Percentiles rank a stretch among this genome's conserved stretches.
These are phyloP conservation scores for Emericellopsis cladophorae DNA, from an alignment of 2,329 filamentous ascomycete genomes.

Conservation along the genomic window DNA sequence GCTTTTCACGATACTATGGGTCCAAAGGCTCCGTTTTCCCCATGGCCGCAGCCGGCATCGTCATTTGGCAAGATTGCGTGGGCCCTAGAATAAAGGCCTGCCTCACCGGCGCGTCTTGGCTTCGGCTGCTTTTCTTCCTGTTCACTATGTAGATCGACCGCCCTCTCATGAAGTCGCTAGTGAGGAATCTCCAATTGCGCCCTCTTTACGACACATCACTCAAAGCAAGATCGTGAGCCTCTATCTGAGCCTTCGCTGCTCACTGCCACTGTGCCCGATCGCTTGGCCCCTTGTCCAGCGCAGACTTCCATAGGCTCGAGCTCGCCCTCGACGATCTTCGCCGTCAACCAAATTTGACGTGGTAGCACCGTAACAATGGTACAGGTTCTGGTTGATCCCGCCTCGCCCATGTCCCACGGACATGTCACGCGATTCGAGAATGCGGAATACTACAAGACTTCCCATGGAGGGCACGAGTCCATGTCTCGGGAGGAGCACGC, in stretches of 20 bases:
- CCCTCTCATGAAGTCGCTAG: too few species aligned
- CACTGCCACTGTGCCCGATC: too few species aligned
- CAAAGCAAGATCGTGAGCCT: too few species aligned
- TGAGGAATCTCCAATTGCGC: too few species aligned
- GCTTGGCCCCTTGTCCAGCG: too few species aligned
- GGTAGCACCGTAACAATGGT: conserved; percentile 13
- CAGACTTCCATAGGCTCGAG: background rate
- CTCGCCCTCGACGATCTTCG: background rate
- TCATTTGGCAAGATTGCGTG: too few species aligned
- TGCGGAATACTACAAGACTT: background rate
- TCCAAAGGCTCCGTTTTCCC: too few species aligned
- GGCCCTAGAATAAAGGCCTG: too few species aligned
- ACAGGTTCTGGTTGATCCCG: conserved; percentile 15
- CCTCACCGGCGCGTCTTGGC: background rate
- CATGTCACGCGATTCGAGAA: background rate
- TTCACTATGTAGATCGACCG: too few species aligned
- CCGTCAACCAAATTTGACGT: background rate
- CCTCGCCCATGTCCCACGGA: conserved; percentile 3
- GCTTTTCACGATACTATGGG: too few species aligned
- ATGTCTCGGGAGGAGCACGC: conserved; percentile 28
- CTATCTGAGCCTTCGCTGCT: too few species aligned
- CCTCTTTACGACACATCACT: background rate
- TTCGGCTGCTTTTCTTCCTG: background rate
- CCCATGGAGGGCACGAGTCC: conserved; percentile 5
- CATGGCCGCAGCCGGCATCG: too few species aligned